phyloP scores from a whole-genome alignment of 2,329 filamentous ascomycete genomes.

The Colletotrichum eremochloae region DNA sequence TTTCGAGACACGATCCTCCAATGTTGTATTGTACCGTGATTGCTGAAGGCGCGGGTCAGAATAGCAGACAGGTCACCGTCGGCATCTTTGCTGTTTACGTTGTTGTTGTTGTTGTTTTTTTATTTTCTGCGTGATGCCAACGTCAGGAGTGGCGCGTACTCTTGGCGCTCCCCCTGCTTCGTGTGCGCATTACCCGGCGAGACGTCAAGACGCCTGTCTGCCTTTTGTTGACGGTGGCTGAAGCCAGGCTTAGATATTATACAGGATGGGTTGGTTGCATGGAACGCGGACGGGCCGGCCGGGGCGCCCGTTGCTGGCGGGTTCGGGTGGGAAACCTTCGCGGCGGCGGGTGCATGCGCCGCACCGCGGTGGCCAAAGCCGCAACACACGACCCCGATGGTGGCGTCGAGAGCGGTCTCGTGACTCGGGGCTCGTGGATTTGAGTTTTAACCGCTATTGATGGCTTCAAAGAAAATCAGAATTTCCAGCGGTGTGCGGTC shows the following conservation, averaged over 20 bases:
- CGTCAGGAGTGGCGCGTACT: neutral
- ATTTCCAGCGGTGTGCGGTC: slow-evolving; percentile 4
- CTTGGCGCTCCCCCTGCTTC: neutral
- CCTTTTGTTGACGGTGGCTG: slow-evolving; percentile 6
- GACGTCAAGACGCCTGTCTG: too few species aligned
- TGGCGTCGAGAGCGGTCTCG: slow-evolving; percentile 1
- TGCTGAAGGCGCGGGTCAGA: neutral
- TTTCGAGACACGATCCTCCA: slow-evolving; percentile 36
- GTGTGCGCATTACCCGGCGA: neutral
- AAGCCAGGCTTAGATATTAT: slow-evolving; percentile 16
- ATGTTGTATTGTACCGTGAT: slow-evolving; percentile 20
- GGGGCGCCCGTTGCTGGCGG: neutral
- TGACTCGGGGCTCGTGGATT: slow-evolving; percentile 11
- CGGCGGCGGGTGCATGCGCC: neutral
- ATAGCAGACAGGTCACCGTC: neutral
- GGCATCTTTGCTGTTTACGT: neutral
- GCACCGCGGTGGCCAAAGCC: neutral
- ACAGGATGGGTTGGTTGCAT: neutral
- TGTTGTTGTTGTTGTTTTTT: neutral
- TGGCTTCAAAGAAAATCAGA: slow-evolving; percentile 1
- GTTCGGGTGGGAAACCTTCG: neutral
- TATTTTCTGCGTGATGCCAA: slow-evolving; percentile 21
- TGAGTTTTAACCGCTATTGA: neutral
- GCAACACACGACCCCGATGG: neutral
- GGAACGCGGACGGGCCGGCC: neutral